These are phyloP conservation scores for Tetracladium marchalianum DNA, from an alignment of 495 filamentous ascomycete species.

Conservation along the genomic window DNA sequence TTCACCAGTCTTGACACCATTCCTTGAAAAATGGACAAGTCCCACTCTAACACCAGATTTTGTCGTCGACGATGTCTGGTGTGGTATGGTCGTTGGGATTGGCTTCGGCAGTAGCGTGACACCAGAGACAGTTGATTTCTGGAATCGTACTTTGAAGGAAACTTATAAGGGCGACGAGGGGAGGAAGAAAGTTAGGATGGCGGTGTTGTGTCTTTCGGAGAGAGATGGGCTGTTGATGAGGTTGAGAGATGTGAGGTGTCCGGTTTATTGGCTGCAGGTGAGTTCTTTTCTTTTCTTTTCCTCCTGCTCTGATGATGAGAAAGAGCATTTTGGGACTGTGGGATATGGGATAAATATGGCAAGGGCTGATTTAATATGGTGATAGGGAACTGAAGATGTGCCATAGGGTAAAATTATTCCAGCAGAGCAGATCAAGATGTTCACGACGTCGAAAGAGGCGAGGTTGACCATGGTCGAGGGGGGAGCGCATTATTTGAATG, in stretches of 20 bases:
- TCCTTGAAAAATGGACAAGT: conserved; percentile 38
- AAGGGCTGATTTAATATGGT: not conserved
- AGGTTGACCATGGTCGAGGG: conserved; percentile 37
- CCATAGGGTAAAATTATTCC: conserved; percentile 39
- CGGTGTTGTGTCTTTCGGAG: conserved; percentile 44
- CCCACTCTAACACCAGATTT: conserved; percentile 37
- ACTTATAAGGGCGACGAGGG: conserved; percentile 52
- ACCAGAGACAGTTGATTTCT: conserved; percentile 34
- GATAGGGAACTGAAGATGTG: conserved; percentile 43
- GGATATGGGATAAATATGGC: too few relatives aligned
- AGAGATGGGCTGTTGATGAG: conserved; percentile 46
- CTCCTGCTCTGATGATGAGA: not conserved
- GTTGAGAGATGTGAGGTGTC: conserved; percentile 45
- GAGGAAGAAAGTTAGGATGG: conserved; percentile 43
- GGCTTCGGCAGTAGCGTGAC: conserved; percentile 42
- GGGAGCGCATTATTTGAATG: conserved; percentile 49
- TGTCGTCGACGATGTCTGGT: conserved; percentile 41
- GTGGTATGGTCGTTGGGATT: conserved; percentile 42
- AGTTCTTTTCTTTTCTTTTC: conserved; percentile 10
- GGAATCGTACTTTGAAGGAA: conserved; percentile 39
- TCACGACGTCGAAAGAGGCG: conserved; percentile 40
- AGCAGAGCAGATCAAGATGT: conserved; percentile 47
- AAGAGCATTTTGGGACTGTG: not conserved
- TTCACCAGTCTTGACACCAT: conserved; percentile 26
- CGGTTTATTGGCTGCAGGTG: conserved; percentile 53